These are phyloP conservation scores for Triticum timopheevii DNA, from an alignment of 176 grass and related monocot species.

Conservation along the genomic window DNA sequence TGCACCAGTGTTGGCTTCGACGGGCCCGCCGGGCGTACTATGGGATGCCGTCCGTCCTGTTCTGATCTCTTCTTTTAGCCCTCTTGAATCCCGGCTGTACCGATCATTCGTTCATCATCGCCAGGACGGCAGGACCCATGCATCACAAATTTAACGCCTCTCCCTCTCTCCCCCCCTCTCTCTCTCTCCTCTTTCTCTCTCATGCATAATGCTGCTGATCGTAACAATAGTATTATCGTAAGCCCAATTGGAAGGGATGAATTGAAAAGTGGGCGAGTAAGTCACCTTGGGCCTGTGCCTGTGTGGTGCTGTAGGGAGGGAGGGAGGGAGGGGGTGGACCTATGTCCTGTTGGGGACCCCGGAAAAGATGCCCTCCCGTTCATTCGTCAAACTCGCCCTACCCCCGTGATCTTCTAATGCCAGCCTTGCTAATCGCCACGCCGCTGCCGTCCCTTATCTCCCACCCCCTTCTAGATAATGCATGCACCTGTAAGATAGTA, in stretches of 20 bases:
- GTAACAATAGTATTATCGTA: not conserved
- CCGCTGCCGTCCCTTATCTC: conserved; percentile 14
- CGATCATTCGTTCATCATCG: conserved; percentile 52
- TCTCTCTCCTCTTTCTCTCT: conserved; percentile 26
- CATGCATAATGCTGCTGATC: conserved; percentile 18
- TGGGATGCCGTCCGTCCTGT: conserved; percentile 2
- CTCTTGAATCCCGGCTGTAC: conserved; percentile 55
- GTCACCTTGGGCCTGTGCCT: not conserved
- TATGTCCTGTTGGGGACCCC: conserved; percentile 39
- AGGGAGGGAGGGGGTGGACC: conserved; percentile 30
- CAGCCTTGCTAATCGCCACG: conserved; percentile 55
- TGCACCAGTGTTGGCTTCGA: conserved; percentile 28
- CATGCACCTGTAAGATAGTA: not conserved
- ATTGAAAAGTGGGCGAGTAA: conserved; percentile 4
- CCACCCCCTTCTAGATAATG: not conserved
- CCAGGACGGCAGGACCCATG: not conserved
- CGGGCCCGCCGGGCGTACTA: conserved; percentile 24
- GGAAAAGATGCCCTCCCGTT: conserved; percentile 39
- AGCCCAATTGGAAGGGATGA: not conserved
- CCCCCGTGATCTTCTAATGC: conserved; percentile 51
- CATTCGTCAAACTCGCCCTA: conserved; percentile 49
- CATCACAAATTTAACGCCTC: conserved; percentile 21
- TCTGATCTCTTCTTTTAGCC: conserved; percentile 39
- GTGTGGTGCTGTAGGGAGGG: conserved; percentile 12
- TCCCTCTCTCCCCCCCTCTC: too few relatives aligned